Base-by-base conservation (phyloP, 495 filamentous ascomycete genomes). In the Achaetomiella virescens region DNA sequence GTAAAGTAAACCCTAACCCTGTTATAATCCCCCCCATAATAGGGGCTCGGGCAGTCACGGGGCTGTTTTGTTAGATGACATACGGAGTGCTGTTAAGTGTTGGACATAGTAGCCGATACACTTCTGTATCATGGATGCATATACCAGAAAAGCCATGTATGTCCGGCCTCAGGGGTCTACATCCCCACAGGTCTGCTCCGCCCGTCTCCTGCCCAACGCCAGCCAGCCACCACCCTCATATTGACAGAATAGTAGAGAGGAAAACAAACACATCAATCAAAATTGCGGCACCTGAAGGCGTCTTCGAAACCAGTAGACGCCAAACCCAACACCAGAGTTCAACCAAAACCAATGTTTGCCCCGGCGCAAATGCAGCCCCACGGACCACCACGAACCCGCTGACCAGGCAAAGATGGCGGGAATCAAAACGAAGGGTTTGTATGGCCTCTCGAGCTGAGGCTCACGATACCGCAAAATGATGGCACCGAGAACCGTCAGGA, bases 361-460 rank as follows among this genome's bases (percentile, higher is more conserved):
- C 55, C 2, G 79, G 80, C 6, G 75, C 77, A 61, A 81, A 81
- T 2, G 73, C 67, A 0, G 78, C 78, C 1, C 79, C 79, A 6
- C 80, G 67, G 1, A 80, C 66, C 0, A 81, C 74, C 1, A 82
- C 75, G 50, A 82, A 80, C 3, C 76, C 76, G 58, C 76, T 81
- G 3, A 82, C 76, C 11, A 75, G 0, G 72, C 71, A 55, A 83
- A 83, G 7, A 72, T 52, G 1, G 70, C 45, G 0, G 79, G 79
- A 25, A 81, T 65, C 17, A 74, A 15, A 31, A 81, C 37, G 21
- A 69, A 62, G 0, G 79, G 73, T 55, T 74, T 74, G 48, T 81
- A 81, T 6, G 79, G 79, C 9, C 79, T 57, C 2, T 57, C 58
- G 0, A 81, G 61, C 0, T 55, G 52, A 0, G 78, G 79, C 57